Conservation (phyloP, 495 filamentous ascomycete species). For the Pseudoneurospora amorphoporcata region DNA sequence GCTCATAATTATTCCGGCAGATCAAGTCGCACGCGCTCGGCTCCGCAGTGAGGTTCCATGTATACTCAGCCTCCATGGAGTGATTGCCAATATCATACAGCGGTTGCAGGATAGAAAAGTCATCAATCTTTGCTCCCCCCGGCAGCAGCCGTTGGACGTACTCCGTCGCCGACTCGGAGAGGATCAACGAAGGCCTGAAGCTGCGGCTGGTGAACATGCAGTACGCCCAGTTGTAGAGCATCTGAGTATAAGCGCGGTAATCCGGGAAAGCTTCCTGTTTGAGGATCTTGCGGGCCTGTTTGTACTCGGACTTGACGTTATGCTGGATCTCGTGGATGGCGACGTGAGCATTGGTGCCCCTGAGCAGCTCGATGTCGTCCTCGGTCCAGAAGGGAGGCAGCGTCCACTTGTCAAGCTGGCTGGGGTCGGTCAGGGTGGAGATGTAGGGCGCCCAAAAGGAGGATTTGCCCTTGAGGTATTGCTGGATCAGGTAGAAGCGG, state of each 20-base stretch:
- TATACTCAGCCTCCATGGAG: conserved; percentile 28
- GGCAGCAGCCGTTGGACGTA: conserved; percentile 7
- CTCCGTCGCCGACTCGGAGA: conserved; percentile 10
- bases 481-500: conserved; percentile 37
- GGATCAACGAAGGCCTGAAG: conserved; percentile 38
- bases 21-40: conserved; percentile 21
- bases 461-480: conserved; percentile 34
- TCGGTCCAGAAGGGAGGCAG: conserved; percentile 37
- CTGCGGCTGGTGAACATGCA: conserved; percentile 45
- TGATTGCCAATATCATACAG: conserved; percentile 46
- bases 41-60: conserved; percentile 28
- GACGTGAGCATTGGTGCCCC: conserved; percentile 38
- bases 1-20: conserved; percentile 16
- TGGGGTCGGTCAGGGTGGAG: conserved; percentile 37
- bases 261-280: conserved; percentile 21
- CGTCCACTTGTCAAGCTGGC: conserved; percentile 26
- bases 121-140: conserved; percentile 24
- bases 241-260: conserved; percentile 25
- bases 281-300: conserved; percentile 29
- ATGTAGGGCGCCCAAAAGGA: conserved; percentile 45
- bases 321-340: conserved; percentile 35
- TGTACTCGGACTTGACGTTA: conserved; percentile 32
- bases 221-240: conserved; percentile 46
- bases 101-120: conserved; percentile 44
- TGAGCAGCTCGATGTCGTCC: conserved; percentile 35